Percentiles rank a stretch among this genome's conserved stretches.
Conservation (phyloP, 192 early-diverging fungal genomes). For the Oehlia diaphana region DNA sequence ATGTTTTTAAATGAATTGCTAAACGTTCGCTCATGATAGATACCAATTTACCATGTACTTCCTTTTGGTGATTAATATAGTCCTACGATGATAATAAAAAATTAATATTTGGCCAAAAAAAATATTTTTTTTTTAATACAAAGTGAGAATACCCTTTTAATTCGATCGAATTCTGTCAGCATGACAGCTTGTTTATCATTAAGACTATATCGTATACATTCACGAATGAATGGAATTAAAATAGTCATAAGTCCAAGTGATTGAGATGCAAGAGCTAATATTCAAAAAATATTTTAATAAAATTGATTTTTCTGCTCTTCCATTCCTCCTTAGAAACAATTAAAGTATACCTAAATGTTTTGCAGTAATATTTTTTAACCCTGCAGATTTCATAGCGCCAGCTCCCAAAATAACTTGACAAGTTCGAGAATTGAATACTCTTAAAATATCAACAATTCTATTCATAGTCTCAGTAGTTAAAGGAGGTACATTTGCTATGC, state of each 20-base stretch:
- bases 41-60: conserved; percentile 89
- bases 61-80: conserved; percentile 86
- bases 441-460: conserved; percentile 81
- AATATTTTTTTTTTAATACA: neutral
- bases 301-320: neutral
- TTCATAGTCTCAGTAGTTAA: conserved; percentile 88
- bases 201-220: conserved; percentile 72
- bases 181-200: conserved; percentile 77
- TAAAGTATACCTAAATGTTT: conserved; percentile 78
- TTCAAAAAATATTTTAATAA: conserved; percentile 13
- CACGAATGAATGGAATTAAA: conserved; percentile 80
- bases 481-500: conserved; percentile 74
- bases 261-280: conserved; percentile 85
- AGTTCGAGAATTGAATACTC: conserved; percentile 90
- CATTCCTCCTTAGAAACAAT: neutral
- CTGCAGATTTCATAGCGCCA: conserved; percentile 95
- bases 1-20: conserved; percentile 70
- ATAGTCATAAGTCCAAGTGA: conserved; percentile 86
- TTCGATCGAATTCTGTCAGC: conserved; percentile 88
- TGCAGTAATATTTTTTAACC: conserved; percentile 95
- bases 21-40: conserved; percentile 94
- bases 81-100: conserved; percentile 51
- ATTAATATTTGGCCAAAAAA: neutral
- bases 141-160: conserved; percentile 48
- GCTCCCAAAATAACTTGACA: conserved; percentile 98